Percentiles rank a stretch among this genome's conserved stretches.
Evolutionary conservation across 2,329 filamentous ascomycete species (phyloP).

Genomic region (Scleromitrula shiraiana): DNA sequence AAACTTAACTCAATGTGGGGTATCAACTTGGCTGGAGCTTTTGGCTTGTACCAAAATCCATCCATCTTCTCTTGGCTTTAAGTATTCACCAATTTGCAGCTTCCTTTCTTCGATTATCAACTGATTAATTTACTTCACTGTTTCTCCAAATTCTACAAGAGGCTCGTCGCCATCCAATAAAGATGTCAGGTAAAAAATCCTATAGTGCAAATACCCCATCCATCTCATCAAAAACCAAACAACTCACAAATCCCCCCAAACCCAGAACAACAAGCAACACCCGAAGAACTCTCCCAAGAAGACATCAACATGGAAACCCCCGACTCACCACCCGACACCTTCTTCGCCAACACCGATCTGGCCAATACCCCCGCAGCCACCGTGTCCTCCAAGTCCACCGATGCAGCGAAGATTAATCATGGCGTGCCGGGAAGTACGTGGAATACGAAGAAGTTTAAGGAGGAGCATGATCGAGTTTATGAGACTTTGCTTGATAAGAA

Average conservation of each 20-base stretch:
- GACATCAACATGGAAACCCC: conserved; percentile 23
- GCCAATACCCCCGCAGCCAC: neutral
- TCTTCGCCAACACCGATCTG: neutral
- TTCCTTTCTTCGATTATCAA: too few relatives aligned
- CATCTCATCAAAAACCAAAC: neutral
- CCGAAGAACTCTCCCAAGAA: conserved; percentile 6
- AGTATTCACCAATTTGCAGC: too few relatives aligned
- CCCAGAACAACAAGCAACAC: neutral
- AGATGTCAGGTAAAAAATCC: conserved; percentile 8
- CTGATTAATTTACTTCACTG: too few relatives aligned
- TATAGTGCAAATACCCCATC: neutral
- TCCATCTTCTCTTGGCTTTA: too few relatives aligned
- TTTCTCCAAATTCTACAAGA: too few relatives aligned
- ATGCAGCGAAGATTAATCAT: conserved; percentile 19
- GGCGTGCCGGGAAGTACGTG: conserved; percentile 42
- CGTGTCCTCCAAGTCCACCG: conserved; percentile 7
- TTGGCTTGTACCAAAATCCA: too few relatives aligned
- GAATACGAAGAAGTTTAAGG: conserved; percentile 48
- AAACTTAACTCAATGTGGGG: neutral
- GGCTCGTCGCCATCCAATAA: too few relatives aligned
- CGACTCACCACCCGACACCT: conserved; percentile 21
- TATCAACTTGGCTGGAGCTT: neutral
- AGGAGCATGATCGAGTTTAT: conserved; percentile 44
- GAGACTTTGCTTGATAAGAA: conserved; percentile 43
- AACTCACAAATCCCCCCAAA: neutral